Percentiles rank a stretch among this genome's conserved stretches.
phyloP scores from a whole-genome alignment of 352 stramenopile species.

The Pseudoperonospora humuli region DNA sequence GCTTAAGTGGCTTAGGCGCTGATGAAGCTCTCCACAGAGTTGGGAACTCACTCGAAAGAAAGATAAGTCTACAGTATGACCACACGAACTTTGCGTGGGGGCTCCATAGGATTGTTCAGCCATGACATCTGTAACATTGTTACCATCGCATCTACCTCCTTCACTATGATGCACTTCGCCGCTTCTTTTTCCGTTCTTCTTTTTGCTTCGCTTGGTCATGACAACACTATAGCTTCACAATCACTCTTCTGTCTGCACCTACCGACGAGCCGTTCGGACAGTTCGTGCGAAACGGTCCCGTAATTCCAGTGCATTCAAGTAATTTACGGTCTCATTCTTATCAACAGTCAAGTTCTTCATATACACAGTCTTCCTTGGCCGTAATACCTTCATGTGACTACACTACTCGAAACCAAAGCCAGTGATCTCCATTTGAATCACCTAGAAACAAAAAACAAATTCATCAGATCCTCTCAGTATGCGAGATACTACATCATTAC shows the following conservation, averaged over 20 bases:
- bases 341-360: slow-evolving; percentile 4
- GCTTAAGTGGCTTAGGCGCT: slow-evolving; percentile 5
- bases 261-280: too few species aligned
- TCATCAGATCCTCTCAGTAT: not conserved
- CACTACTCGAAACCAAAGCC: slow-evolving; percentile 67
- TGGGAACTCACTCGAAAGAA: slow-evolving; percentile 20
- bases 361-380: slow-evolving; percentile 17
- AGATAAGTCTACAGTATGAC: slow-evolving; percentile 7
- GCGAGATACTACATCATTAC: not conserved
- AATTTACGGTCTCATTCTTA: too few species aligned
- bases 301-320: too few species aligned
- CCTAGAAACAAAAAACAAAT: slow-evolving; percentile 37
- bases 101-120: too few species aligned
- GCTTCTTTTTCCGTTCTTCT: slow-evolving; percentile 10
- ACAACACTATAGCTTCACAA: not conserved
- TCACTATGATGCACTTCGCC: too few species aligned
- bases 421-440: slow-evolving; percentile 82
- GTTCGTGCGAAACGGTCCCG: too few species aligned
- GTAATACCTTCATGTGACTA: slow-evolving; percentile 2
- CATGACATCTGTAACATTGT: too few species aligned
- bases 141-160: too few species aligned
- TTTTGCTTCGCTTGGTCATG: slow-evolving; percentile 23
- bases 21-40: slow-evolving; percentile 47
- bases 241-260: not conserved
- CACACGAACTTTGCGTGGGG: not conserved